phyloP scores from a whole-genome alignment of 2,329 filamentous ascomycete genomes.

The Claviceps africana region DNA sequence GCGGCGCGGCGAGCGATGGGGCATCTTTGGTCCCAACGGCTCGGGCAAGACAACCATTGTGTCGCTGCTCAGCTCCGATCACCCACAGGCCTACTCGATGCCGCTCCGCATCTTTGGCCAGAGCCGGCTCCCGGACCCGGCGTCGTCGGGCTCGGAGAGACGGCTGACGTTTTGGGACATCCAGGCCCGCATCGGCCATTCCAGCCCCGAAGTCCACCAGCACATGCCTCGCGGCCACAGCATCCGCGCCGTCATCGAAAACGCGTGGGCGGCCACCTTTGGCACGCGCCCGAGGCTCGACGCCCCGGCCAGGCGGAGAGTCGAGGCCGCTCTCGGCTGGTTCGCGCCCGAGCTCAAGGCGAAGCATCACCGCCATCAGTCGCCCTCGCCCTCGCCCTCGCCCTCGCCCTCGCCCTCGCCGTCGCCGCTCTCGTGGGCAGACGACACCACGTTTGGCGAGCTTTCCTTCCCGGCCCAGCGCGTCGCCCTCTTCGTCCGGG shows the following conservation, averaged over 20 bases:
- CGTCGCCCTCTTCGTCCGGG: slow-evolving; percentile 69
- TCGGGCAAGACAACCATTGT: slow-evolving; percentile 93
- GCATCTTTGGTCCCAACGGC: slow-evolving; percentile 83
- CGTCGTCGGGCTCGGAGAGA: slow-evolving; percentile 32
- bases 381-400: too few relatives aligned
- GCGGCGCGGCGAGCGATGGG: slow-evolving; percentile 73
- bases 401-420: too few relatives aligned
- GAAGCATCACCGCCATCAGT: slow-evolving; percentile 3
- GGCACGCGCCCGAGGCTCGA: slow-evolving; percentile 53
- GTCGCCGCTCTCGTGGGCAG: slow-evolving; percentile 44
- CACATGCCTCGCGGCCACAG: slow-evolving; percentile 74
- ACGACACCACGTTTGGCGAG: slow-evolving; percentile 53
- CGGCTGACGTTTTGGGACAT: slow-evolving; percentile 89
- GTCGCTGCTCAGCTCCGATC: slow-evolving; percentile 85
- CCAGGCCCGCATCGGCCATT: slow-evolving; percentile 79
- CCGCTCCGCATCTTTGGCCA: slow-evolving; percentile 78
- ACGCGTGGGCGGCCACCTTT: slow-evolving; percentile 84
- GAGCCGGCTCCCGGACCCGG: slow-evolving; percentile 61
- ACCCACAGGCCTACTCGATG: slow-evolving; percentile 83
- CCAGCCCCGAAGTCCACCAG: slow-evolving; percentile 83
- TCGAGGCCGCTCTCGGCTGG: slow-evolving; percentile 59
- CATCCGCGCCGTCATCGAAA: slow-evolving; percentile 62
- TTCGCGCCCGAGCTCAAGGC: slow-evolving; percentile 71
- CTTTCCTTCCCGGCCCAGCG: slow-evolving; percentile 72
- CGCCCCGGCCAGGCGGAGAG: slow-evolving; percentile 37